Evolutionary conservation across 306 rosid species (phyloP), one percentile per base, ranked within the genome.

Genomic region (Glycine soja): DNA sequence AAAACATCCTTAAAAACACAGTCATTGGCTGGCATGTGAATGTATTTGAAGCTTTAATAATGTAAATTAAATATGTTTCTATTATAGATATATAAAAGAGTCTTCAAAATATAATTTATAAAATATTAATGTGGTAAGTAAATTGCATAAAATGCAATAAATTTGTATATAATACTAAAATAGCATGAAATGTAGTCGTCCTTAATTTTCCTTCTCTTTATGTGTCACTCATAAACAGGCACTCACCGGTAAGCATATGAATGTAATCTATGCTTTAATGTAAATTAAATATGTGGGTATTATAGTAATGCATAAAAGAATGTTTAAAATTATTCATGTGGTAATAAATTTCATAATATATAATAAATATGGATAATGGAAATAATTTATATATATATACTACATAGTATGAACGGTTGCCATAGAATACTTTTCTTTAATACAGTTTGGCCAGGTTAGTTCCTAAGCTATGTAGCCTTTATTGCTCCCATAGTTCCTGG

Each of bases 401-500:
- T 19, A 70, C 14, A 57, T 43, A 78, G 32, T 45, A 46, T 47
- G 24, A 70, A 70, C 40, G 70, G 30, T 61, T 46, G 52, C 14
- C 42, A 61, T 57, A 14, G 56, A 40, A 19, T 13, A 79, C 19
- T 18, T 30, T 24, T 15, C 57, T 66, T 70, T 46, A 56, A 32
- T 46, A 53, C 9, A 13, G 19, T 18, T 67, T 46, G 40, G 76
- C 83, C 4, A 30, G 75, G 77, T 2, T 70, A 70, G 52, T 47
- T 52, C 68, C 52, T 57, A 79, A 30, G 18, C 56, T 47, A 53
- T 47, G 36, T 42, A 6, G 75, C 48, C 50, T 51, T 51, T 51
- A 50, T 51, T 73, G 51, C 51, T 36, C 48, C 51, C 36, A 4
- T 52, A 66, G 70, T 11, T 81, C 80, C 51, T 74, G 16, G 75